Percentiles rank a stretch among this genome's conserved stretches.
These are phyloP conservation scores for Lactarius psammicola DNA, from an alignment of 768 basidiomycete genomes.

Conservation along the genomic window DNA sequence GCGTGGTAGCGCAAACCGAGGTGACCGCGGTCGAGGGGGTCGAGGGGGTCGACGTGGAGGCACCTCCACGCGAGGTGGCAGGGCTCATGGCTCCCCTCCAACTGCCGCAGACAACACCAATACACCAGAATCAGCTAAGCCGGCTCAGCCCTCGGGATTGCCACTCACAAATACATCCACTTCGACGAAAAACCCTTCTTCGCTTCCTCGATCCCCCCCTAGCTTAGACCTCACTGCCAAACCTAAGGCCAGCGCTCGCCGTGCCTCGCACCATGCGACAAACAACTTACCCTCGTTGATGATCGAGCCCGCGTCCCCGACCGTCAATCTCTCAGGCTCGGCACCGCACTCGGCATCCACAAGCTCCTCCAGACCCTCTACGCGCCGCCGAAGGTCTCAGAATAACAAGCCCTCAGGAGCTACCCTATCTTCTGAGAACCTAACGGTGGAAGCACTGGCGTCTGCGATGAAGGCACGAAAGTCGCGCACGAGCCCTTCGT, in stretches of 20 bases:
- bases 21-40: conserved; percentile 31
- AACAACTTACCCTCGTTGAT: conserved; percentile 24
- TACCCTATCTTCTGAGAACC: conserved; percentile 27
- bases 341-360: conserved; percentile 30
- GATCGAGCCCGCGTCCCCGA: conserved; percentile 28
- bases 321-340: conserved; percentile 6
- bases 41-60: conserved; percentile 37
- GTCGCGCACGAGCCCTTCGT: conserved; percentile 23
- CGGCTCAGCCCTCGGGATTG: neutral
- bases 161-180: conserved; percentile 9
- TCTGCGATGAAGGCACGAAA: conserved; percentile 30
- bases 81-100: conserved; percentile 33
- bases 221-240: conserved; percentile 5
- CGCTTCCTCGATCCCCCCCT: conserved; percentile 3
- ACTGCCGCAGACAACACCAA: conserved; percentile 25
- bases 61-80: conserved; percentile 35
- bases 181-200: conserved; percentile 13
- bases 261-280: conserved; percentile 8
- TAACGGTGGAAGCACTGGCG: conserved; percentile 25
- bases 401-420: conserved; percentile 32
- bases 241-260: conserved; percentile 20
- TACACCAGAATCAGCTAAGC: neutral
- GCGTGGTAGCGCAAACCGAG: conserved; percentile 23
- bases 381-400: conserved; percentile 51
- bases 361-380: conserved; percentile 42